These are phyloP conservation scores for Endotrypanum monterogeii DNA, from an alignment of 208 protist genomes.

Conservation along the genomic window DNA sequence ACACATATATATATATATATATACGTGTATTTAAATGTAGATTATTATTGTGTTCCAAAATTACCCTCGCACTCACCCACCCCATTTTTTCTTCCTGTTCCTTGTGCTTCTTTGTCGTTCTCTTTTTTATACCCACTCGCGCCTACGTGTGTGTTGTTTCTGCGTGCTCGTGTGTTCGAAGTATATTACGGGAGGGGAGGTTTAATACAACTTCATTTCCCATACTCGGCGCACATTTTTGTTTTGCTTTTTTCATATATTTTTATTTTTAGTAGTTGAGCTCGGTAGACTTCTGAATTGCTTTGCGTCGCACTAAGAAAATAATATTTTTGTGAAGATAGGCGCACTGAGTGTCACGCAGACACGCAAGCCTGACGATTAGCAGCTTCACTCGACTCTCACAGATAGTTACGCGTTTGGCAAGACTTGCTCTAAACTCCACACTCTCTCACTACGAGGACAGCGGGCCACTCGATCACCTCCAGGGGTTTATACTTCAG, in stretches of 20 bases:
- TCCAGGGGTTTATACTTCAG: not conserved
- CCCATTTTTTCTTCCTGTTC: constrained; percentile 6
- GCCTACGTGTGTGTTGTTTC: not conserved
- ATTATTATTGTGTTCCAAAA: not conserved
- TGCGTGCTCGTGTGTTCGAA: no score
- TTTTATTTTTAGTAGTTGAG: not conserved
- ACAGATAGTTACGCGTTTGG: not conserved
- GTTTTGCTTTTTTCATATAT: not conserved
- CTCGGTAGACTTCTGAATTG: not conserved
- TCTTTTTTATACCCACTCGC: not conserved
- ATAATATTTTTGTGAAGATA: not conserved
- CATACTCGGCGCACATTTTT: not conserved
- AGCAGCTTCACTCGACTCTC: not conserved
- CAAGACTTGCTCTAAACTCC: not conserved
- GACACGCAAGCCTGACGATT: not conserved
- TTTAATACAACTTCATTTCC: not conserved
- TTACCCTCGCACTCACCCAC: not conserved
- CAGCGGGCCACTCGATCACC: not conserved
- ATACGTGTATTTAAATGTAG: no score
- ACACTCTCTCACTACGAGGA: not conserved
- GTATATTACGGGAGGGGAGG: not conserved
- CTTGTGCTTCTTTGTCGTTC: not conserved
- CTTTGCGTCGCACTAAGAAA: not conserved
- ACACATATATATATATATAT: no score
- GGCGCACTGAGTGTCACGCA: not conserved